These are phyloP conservation scores for Monilinia polystroma DNA, from an alignment of 2,329 filamentous ascomycete genomes.

Conservation along the genomic window DNA sequence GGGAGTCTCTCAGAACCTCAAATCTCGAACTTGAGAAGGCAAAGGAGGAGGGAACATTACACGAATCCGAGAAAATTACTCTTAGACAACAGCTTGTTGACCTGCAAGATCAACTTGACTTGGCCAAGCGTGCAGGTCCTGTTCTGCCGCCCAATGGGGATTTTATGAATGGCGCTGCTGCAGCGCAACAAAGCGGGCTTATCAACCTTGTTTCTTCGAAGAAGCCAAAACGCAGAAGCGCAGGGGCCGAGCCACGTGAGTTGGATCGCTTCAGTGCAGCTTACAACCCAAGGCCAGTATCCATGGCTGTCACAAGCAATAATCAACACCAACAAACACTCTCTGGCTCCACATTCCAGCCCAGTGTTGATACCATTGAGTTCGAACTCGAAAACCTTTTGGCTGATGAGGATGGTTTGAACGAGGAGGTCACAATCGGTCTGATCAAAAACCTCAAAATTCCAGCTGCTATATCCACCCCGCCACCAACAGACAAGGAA, in stretches of 20 bases:
- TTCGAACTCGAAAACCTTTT: conserved; percentile 91
- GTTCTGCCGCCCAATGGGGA: conserved; percentile 71
- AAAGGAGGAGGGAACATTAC: conserved; percentile 69
- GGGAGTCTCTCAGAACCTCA: conserved; percentile 76
- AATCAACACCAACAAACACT: conserved; percentile 66
- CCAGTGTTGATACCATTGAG: conserved; percentile 86
- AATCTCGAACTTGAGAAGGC: conserved; percentile 79
- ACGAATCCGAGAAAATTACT: conserved; percentile 81
- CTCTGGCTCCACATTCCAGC: conserved; percentile 74
- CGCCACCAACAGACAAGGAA: conserved; percentile 95
- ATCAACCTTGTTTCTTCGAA: conserved; percentile 97
- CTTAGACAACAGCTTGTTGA: conserved; percentile 86
- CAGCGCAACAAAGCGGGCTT: conserved; percentile 66
- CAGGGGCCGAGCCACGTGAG: conserved; percentile 80
- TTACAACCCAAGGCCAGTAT: conserved; percentile 93
- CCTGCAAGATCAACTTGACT: conserved; percentile 87
- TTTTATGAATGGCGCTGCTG: conserved; percentile 59
- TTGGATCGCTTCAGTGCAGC: conserved; percentile 86
- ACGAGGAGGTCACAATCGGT: conserved; percentile 95
- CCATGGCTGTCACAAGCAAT: conserved; percentile 79
- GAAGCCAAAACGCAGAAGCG: conserved; percentile 93
- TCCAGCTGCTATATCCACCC: conserved; percentile 79
- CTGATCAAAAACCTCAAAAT: conserved; percentile 97
- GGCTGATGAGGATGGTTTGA: conserved; percentile 91
- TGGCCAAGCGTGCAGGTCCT: conserved; percentile 64